A percentile compares a stretch with the other conserved stretches of the same genome.
Evolutionary conservation across 2,329 filamentous ascomycete genomes (phyloP).

Genomic region (Penicillium sp.): DNA sequence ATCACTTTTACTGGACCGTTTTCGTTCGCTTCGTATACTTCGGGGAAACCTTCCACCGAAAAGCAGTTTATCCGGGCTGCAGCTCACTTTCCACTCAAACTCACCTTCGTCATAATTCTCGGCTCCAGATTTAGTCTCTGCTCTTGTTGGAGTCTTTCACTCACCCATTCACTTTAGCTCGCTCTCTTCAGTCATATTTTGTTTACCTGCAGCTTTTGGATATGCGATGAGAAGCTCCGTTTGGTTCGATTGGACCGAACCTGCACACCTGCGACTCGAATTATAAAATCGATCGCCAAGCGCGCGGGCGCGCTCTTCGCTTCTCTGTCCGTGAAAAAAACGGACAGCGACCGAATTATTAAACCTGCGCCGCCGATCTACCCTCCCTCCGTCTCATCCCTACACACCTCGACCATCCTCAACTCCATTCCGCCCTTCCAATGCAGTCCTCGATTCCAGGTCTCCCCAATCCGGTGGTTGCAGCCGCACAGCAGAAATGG

Average conservation of each 20-base stretch:
- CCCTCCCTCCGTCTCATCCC: neutral
- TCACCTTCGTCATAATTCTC: neutral
- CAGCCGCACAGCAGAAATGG: conserved; percentile 69
- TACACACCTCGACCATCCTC: neutral
- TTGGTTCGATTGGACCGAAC: conserved; percentile 10
- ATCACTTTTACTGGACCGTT: no score
- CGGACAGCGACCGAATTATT: neutral
- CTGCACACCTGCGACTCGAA: conserved; percentile 9
- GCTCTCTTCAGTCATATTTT: neutral
- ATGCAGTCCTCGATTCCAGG: conserved; percentile 36
- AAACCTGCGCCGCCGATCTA: neutral
- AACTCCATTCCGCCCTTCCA: neutral
- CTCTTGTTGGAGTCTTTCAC: neutral
- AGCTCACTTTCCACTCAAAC: neutral
- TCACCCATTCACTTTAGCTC: neutral
- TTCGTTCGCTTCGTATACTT: neutral
- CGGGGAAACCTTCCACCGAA: neutral
- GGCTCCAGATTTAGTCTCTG: neutral
- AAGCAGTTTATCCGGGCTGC: neutral
- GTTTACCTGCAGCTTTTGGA: neutral
- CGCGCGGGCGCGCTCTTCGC: conserved; percentile 20
- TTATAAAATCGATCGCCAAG: conserved; percentile 8
- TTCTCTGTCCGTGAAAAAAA: neutral
- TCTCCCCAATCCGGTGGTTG: conserved; percentile 47
- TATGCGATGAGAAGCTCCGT: conserved; percentile 11